Evolutionary conservation across 2,329 filamentous ascomycete species (phyloP).

Genomic region (Microsporum canis): DNA sequence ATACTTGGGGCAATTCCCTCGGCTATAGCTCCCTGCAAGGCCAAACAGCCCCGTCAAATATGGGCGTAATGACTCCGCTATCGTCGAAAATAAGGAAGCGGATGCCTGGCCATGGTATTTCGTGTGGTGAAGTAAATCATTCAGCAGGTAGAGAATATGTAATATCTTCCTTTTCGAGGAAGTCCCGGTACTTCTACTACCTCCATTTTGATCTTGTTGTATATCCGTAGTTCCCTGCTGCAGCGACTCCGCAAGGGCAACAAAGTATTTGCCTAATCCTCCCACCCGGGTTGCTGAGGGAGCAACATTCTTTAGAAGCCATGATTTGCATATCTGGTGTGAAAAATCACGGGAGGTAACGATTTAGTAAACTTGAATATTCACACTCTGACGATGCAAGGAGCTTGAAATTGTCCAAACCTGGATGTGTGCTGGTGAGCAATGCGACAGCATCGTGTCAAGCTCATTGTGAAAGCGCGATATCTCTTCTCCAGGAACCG

Average conservation of each 20-base stretch:
- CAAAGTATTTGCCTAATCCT: conserved; percentile 64
- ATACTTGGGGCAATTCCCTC: conserved; percentile 53
- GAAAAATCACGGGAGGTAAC: conserved; percentile 13
- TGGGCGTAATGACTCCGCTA: conserved; percentile 48
- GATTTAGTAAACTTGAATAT: conserved; percentile 28
- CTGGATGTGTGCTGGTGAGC: conserved; percentile 75
- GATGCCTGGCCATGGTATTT: conserved; percentile 39
- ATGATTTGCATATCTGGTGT: conserved; percentile 71
- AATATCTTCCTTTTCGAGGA: conserved; percentile 59
- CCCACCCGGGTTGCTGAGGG: conserved; percentile 54
- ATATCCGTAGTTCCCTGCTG: conserved; percentile 16
- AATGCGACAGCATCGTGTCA: conserved; percentile 54
- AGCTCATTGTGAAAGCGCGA: conserved; percentile 57
- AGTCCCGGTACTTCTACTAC: conserved; percentile 9
- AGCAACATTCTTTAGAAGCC: conserved; percentile 63
- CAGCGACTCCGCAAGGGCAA: conserved; percentile 55
- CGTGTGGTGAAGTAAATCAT: conserved; percentile 64
- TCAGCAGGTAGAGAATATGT: conserved; percentile 66
- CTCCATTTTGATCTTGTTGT: conserved; percentile 6
- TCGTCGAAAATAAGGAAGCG: conserved; percentile 33
- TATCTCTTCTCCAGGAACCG: conserved; percentile 58
- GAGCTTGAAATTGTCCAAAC: conserved; percentile 47
- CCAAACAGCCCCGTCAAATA: conserved; percentile 52
- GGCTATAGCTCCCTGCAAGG: conserved; percentile 43
- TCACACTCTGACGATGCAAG: conserved; percentile 4